phyloP scores from a whole-genome alignment of 805 yeast species.

The Yarrowia deformans region DNA sequence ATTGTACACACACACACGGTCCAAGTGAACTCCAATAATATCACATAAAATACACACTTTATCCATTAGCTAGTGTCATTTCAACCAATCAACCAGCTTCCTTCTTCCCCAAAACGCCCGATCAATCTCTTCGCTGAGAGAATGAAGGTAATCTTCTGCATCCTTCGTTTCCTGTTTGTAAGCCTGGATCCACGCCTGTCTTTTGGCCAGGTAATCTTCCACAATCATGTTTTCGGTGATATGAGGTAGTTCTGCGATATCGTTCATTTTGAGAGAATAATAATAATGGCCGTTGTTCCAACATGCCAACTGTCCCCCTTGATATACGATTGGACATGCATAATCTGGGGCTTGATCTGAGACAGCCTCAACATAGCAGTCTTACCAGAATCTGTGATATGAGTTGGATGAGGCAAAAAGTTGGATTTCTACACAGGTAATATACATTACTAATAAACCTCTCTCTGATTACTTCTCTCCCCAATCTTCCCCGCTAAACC shows the following conservation, averaged over 20 bases:
- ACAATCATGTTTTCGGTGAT: neutral
- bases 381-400: no score
- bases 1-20: no score
- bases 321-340: neutral
- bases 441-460: no score
- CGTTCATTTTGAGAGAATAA: neutral
- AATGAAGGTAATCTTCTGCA: neutral
- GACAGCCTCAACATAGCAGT: neutral
- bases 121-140: constrained; percentile 1
- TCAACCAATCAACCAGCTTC: neutral
- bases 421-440: no score
- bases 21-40: neutral
- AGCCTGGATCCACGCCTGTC: constrained; percentile 7
- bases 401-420: no score
- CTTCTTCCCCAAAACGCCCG: neutral
- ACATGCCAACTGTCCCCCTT: neutral
- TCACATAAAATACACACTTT: neutral
- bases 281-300: neutral
- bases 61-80: neutral
- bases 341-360: constrained; percentile 1
- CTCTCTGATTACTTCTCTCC: no score
- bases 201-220: neutral
- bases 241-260: neutral
- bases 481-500: no score
- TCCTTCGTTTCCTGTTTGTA: neutral